These are phyloP conservation scores for Neurospora sp. DNA, from an alignment of 495 filamentous ascomycete genomes.

Conservation along the genomic window DNA sequence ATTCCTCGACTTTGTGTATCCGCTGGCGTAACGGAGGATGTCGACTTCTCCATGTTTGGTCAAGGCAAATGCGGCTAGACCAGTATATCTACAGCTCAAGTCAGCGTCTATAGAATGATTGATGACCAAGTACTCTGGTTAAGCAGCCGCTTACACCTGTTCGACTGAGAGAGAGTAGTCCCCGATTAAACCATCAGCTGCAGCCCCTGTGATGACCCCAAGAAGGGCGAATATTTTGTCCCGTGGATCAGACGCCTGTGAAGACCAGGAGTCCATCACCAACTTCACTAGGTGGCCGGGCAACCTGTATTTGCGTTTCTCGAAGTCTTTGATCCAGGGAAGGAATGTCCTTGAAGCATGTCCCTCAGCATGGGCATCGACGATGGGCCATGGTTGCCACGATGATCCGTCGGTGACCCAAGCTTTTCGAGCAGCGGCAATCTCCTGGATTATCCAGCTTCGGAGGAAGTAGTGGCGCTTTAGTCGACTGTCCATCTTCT, in stretches of 20 bases:
- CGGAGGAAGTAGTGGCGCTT: conserved; percentile 14
- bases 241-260: conserved; percentile 14
- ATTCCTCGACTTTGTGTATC: conserved; percentile 5
- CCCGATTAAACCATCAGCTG: conserved; percentile 8
- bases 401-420: conserved; percentile 10
- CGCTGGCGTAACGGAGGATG: conserved; percentile 9
- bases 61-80: conserved; percentile 9
- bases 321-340: conserved; percentile 8
- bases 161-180: conserved; percentile 13
- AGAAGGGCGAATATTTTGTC: conserved; percentile 23
- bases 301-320: conserved; percentile 9
- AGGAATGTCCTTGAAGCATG: conserved; percentile 4
- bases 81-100: conserved; percentile 7
- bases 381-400: conserved; percentile 10
- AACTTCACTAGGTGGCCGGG: conserved; percentile 9
- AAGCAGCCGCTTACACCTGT: conserved; percentile 4
- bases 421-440: conserved; percentile 10
- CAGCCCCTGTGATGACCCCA: conserved; percentile 11
- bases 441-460: conserved; percentile 19
- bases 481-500: conserved; percentile 5
- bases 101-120: not conserved
- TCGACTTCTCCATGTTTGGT: conserved; percentile 1
- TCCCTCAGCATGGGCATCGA: not conserved
- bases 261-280: conserved; percentile 13
- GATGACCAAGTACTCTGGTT: not conserved